Evolutionary conservation across 768 basidiomycete genomes (phyloP).

Genomic region (Serendipita indica): DNA sequence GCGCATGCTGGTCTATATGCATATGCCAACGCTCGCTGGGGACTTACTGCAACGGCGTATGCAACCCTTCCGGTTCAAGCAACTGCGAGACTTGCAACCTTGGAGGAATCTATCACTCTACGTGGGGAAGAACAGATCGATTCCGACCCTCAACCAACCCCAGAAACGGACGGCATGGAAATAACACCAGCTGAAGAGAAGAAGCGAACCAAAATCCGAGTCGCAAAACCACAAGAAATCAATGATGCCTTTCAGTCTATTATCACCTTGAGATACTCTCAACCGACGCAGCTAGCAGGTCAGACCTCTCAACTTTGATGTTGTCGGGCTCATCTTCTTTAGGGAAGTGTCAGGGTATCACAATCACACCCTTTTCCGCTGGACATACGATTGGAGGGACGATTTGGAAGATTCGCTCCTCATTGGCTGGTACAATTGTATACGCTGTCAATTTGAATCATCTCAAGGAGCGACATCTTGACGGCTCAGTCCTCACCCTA

Average conservation of each 20-base stretch:
- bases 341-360: slow-evolving; percentile 86
- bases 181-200: background rate
- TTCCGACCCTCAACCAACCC: slow-evolving; percentile 22
- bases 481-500: slow-evolving; percentile 78
- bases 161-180: background rate
- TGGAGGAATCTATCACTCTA: slow-evolving; percentile 75
- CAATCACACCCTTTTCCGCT: slow-evolving; percentile 88
- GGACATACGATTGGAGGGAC: slow-evolving; percentile 94
- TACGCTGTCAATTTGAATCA: slow-evolving; percentile 96
- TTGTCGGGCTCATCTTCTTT: slow-evolving; percentile 9
- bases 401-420: slow-evolving; percentile 97
- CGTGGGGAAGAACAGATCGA: slow-evolving; percentile 58
- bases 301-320: slow-evolving; percentile 15
- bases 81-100: slow-evolving; percentile 82
- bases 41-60: slow-evolving; percentile 79
- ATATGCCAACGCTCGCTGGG: slow-evolving; percentile 79
- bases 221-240: slow-evolving; percentile 71
- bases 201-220: slow-evolving; percentile 18
- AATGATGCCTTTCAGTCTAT: slow-evolving; percentile 86
- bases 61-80: slow-evolving; percentile 90
- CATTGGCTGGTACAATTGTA: slow-evolving; percentile 86
- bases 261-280: slow-evolving; percentile 86
- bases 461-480: slow-evolving; percentile 87
- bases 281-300: slow-evolving; percentile 92
- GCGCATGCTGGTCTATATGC: slow-evolving; percentile 84